phyloP scores from a whole-genome alignment of 257 asterid genomes.

The Solanum dulcamara region DNA sequence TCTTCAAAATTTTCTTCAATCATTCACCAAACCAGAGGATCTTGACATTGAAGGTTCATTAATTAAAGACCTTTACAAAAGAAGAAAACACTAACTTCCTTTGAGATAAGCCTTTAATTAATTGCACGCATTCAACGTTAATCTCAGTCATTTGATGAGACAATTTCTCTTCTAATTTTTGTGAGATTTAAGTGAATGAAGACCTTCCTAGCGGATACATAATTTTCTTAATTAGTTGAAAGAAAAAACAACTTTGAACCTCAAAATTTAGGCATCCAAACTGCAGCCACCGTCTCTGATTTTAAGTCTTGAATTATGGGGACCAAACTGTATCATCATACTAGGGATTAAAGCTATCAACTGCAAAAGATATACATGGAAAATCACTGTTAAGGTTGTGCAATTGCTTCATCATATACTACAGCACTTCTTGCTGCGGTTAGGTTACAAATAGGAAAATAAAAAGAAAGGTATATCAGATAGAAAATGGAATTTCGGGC shows the following conservation, averaged over 20 bases:
- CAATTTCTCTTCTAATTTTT: neutral
- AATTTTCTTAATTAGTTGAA: neutral
- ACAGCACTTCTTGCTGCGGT: neutral
- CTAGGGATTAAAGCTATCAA: slow-evolving; percentile 13
- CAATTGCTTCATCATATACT: neutral
- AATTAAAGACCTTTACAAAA: too few species aligned
- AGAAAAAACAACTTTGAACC: neutral
- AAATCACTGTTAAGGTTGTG: neutral
- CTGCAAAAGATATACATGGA: neutral
- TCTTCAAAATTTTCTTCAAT: neutral
- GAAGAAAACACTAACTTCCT: too few species aligned
- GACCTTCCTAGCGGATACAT: neutral
- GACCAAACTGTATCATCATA: slow-evolving; percentile 2
- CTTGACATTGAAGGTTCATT: too few species aligned
- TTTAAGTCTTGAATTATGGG: neutral
- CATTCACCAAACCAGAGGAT: too few species aligned
- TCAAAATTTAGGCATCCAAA: neutral
- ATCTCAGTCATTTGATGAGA: neutral
- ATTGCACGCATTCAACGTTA: neutral
- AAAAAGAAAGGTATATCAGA: too few species aligned
- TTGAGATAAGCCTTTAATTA: too few species aligned
- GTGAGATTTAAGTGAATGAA: neutral
- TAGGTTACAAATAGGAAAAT: too few species aligned
- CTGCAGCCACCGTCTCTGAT: neutral
- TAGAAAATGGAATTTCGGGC: too few species aligned